Evolutionary conservation across 2,329 filamentous ascomycete genomes (phyloP).

Genomic region (Cladosporium colombiae): DNA sequence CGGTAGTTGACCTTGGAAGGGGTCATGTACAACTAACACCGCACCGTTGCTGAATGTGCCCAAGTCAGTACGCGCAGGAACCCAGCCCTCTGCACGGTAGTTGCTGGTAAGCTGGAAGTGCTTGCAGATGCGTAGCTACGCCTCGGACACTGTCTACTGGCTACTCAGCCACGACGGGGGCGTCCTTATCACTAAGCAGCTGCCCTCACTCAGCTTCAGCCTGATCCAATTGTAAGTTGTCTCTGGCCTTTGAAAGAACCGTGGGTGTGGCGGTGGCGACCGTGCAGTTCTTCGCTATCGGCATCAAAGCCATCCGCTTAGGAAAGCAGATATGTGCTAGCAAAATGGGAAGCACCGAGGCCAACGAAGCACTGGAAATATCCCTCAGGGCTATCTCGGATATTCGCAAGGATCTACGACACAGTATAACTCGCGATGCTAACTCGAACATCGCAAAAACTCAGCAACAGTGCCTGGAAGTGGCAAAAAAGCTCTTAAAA

Average conservation of each 20-base stretch:
- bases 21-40: neutral
- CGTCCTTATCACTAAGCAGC: neutral
- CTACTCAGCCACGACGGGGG: neutral
- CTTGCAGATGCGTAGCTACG: neutral
- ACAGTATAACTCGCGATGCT: neutral
- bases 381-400: neutral
- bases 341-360: neutral
- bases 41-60: neutral
- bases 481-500: neutral
- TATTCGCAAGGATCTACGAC: neutral
- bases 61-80: neutral
- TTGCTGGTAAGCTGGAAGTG: neutral
- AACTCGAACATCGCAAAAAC: neutral
- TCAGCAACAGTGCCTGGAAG: neutral
- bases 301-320: neutral
- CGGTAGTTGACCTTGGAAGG: neutral
- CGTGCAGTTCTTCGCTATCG: constrained; percentile 9
- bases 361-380: neutral
- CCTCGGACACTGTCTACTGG: neutral
- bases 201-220: neutral
- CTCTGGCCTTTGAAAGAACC: too few relatives aligned
- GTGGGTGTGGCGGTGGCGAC: too few relatives aligned
- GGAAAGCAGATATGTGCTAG: constrained; percentile 16
- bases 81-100: too few relatives aligned
- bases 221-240: neutral